Base-by-base conservation (phyloP, 2,329 filamentous ascomycete species). In the Aspergillus versicolor region DNA sequence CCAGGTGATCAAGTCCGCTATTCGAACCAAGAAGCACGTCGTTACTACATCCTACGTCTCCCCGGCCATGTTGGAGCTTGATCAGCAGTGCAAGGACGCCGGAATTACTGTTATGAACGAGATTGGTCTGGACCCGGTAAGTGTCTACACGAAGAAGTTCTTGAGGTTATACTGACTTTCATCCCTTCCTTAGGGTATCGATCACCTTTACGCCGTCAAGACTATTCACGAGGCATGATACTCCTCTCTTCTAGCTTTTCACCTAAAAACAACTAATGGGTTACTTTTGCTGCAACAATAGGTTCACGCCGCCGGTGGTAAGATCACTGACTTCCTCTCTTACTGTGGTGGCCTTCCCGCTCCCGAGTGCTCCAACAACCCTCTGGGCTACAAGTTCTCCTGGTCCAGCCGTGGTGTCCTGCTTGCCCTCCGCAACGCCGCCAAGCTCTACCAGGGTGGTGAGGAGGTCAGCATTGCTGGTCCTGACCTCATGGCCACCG, bases 101-200 rank as follows among this genome's bases (percentile, higher is more conserved):
- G 92, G 92, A 60, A 97, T 97, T 73, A 96, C 91, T 11, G 92
- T 97, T 72, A 92, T 97, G 89, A 97, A 97, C 79, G 93, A 97
- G 84, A 95, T 96, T 71, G 91, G 91, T 61, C 71, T 89, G 59
- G 76, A 79, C 61, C 72, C 71, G 40, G 70, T 71, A 58, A 19
- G 67, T 63, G 51, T 34, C 34, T n/a, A 30, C 9, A 8, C 11
- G 8, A 30, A 30, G 8, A 30, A 11, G 9, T 8, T 37, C 13
- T 13, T 2, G 19, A 6, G 11, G 8, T 9, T 37, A 4, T 15
- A 45, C 15, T 34, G 5, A 15, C 9, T 45, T 41, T 7, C 3
- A 40, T 38, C 32, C 48, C 47, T 56, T 41, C 52, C 40, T 9
- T 60, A 68, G 66, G 73, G 71, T 60, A 73, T 75, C 57, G 76